Percentiles rank a stretch among this genome's conserved stretches.
Conservation (phyloP, 805 yeast genomes). For the Pichia kluyveri region DNA sequence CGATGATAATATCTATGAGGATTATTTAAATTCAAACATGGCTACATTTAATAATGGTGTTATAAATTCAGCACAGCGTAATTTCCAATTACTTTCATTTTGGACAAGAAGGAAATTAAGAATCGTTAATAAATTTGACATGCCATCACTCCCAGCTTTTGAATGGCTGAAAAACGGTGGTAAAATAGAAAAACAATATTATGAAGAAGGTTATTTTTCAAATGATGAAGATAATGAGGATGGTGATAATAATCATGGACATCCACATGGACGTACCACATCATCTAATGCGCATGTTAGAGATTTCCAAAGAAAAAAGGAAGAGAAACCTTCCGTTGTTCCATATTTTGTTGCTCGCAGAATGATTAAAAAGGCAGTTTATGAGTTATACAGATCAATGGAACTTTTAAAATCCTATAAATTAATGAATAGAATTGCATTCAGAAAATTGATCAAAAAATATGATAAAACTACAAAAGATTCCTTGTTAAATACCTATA, state of each 20-base stretch:
- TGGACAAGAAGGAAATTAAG: constrained; percentile 20
- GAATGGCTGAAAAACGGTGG: constrained; percentile 25
- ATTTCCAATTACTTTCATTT: constrained; percentile 13
- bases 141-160: constrained; percentile 34
- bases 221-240: constrained; percentile 11
- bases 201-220: constrained; percentile 25
- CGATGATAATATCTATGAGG: constrained; percentile 9
- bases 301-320: constrained; percentile 38
- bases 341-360: constrained; percentile 59
- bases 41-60: not conserved
- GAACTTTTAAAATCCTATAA: constrained; percentile 65
- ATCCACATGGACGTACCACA: not conserved
- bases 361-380: constrained; percentile 57
- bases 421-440: constrained; percentile 75
- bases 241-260: constrained; percentile 2
- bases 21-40: not conserved
- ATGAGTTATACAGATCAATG: constrained; percentile 66
- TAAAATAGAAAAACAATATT: constrained; percentile 26
- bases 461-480: constrained; percentile 67
- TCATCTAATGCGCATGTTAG: constrained; percentile 28
- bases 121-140: constrained; percentile 28
- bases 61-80: constrained; percentile 8
- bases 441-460: constrained; percentile 82
- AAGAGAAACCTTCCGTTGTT: constrained; percentile 18
- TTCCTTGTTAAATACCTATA: constrained; percentile 35